These are phyloP conservation scores for Cercospora sp. DNA, from an alignment of 2,329 filamentous ascomycete species.

Conservation along the genomic window DNA sequence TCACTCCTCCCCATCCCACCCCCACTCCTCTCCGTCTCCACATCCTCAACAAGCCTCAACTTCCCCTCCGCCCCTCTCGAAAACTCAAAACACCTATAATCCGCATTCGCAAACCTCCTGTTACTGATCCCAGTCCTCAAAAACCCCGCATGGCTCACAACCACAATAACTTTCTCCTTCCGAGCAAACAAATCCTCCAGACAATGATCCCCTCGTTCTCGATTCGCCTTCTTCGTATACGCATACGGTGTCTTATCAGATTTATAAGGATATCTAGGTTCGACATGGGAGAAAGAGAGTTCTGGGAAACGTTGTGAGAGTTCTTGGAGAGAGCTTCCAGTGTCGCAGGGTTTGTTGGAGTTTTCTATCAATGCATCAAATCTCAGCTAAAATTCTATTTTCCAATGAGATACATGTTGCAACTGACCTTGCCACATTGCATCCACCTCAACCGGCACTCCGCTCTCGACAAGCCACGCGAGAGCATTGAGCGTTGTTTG, in stretches of 20 bases:
- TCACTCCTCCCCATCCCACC: slow-evolving; percentile 26
- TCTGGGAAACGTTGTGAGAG: slow-evolving; percentile 54
- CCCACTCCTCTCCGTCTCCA: slow-evolving; percentile 19
- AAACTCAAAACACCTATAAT: slow-evolving; percentile 27
- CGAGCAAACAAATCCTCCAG: slow-evolving; percentile 54
- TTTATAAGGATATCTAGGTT: slow-evolving; percentile 65
- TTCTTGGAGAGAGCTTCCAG: slow-evolving; percentile 52
- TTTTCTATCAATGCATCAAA: slow-evolving; percentile 40
- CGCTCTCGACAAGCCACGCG: slow-evolving; percentile 58
- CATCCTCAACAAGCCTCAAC: slow-evolving; percentile 21
- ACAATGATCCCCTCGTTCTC: slow-evolving; percentile 56
- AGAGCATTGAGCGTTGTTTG: slow-evolving; percentile 62
- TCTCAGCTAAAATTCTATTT: neutral
- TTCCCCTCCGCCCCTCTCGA: slow-evolving; percentile 1
- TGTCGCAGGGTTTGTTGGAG: slow-evolving; percentile 59
- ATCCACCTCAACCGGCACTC: slow-evolving; percentile 57
- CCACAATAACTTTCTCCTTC: slow-evolving; percentile 62
- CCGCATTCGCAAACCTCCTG: slow-evolving; percentile 26
- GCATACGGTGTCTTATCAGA: slow-evolving; percentile 53
- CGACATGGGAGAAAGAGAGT: slow-evolving; percentile 59
- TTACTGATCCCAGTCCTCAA: slow-evolving; percentile 21
- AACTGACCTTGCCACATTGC: slow-evolving; percentile 60
- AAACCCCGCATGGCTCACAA: slow-evolving; percentile 47
- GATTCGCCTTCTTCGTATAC: slow-evolving; percentile 54
- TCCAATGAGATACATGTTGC: slow-evolving; percentile 42